Evolutionary conservation across 257 asterid species (phyloP).

Genomic region (Nicotiana benthamiana): DNA sequence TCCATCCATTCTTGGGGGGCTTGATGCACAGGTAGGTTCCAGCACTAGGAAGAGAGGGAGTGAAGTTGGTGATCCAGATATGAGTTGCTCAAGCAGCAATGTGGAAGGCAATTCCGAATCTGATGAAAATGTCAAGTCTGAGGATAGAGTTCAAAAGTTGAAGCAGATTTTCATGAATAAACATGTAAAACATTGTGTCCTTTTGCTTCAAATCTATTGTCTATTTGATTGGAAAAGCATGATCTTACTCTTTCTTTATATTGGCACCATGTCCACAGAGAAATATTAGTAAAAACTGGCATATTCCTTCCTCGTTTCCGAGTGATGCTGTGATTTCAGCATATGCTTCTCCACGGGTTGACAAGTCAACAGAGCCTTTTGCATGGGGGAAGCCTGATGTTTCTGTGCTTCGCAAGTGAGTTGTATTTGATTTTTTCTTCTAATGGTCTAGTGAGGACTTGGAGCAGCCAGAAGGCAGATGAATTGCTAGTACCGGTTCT

Average conservation of each 20-base stretch:
- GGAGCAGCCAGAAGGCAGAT: constrained; percentile 74
- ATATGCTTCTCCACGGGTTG: constrained; percentile 84
- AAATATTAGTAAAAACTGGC: constrained; percentile 98
- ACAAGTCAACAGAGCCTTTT: constrained; percentile 71
- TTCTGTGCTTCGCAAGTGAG: constrained; percentile 86
- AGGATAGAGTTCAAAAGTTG: constrained; percentile 29
- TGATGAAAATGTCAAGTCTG: constrained; percentile 21
- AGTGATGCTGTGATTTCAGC: constrained; percentile 86
- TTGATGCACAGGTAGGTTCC: constrained; percentile 35
- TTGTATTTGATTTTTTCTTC: constrained; percentile 1
- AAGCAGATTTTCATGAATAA: constrained; percentile 74
- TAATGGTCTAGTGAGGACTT: not conserved
- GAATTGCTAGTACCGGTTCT: constrained; percentile 81
- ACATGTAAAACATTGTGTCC: constrained; percentile 44
- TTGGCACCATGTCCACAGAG: constrained; percentile 40
- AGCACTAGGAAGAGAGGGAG: constrained; percentile 37
- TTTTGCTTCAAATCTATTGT: constrained; percentile 9
- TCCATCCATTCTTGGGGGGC: constrained; percentile 71
- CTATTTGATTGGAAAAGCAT: not conserved
- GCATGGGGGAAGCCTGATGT: constrained; percentile 95
- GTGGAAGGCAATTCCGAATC: constrained; percentile 13
- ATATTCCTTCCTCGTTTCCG: constrained; percentile 78
- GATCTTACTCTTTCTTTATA: constrained; percentile 6
- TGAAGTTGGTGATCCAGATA: constrained; percentile 24
- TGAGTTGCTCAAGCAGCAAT: constrained; percentile 21